These are phyloP conservation scores for Blepharisma undulans DNA, from an alignment of 169 alveolate species.

Conservation along the genomic window DNA sequence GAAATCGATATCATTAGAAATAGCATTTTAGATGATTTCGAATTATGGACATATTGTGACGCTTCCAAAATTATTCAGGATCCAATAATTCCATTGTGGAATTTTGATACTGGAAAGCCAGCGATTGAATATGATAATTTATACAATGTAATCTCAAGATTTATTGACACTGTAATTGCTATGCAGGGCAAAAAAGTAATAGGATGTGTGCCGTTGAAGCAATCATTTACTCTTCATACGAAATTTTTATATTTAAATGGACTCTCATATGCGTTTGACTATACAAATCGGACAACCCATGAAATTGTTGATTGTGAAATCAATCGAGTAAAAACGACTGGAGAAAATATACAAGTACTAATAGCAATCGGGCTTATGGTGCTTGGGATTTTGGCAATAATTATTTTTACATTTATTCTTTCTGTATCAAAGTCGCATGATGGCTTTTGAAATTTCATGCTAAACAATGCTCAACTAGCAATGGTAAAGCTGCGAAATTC, in stretches of 20 bases:
- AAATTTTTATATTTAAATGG: no score
- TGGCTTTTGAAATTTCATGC: background rate
- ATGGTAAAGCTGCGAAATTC: background rate
- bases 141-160: background rate
- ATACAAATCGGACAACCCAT: no score
- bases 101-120: background rate
- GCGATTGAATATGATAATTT: no score
- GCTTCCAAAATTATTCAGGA: background rate
- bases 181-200: background rate
- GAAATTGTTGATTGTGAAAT: no score
- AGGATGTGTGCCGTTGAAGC: background rate
- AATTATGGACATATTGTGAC: background rate
- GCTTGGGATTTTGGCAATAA: background rate
- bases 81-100: background rate
- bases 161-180: background rate
- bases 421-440: background rate
- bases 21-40: no score
- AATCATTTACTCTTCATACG: background rate
- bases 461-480: background rate
- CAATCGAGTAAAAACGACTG: no score
- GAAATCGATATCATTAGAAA: no score
- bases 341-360: no score
- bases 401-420: no score
- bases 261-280: no score
- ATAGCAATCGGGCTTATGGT: background rate